phyloP scores from a whole-genome alignment of 2,329 filamentous ascomycete species.

The Alternaria atra region DNA sequence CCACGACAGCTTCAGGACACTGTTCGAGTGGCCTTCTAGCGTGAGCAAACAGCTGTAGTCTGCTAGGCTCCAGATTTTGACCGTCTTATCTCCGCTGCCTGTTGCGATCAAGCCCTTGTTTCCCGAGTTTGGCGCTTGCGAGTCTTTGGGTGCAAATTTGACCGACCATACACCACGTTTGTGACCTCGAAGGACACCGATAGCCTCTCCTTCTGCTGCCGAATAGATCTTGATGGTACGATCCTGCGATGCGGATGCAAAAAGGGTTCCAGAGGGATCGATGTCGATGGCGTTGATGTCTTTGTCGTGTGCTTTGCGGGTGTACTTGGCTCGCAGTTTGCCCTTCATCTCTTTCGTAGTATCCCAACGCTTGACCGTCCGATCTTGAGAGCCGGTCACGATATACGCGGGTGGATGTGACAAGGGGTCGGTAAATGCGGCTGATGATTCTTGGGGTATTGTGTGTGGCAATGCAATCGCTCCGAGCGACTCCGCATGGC shows the following conservation, averaged over 20 bases:
- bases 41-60: conserved; percentile 94
- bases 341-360: conserved; percentile 63
- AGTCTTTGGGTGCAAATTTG: conserved; percentile 82
- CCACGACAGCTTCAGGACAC: conserved; percentile 93
- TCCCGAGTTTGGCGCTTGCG: conserved; percentile 66
- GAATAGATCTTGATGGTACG: conserved; percentile 98
- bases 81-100: conserved; percentile 93
- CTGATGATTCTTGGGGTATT: conserved; percentile 72
- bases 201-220: conserved; percentile 84
- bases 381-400: conserved; percentile 92
- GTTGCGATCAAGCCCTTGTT: conserved; percentile 86
- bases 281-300: conserved; percentile 96
- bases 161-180: conserved; percentile 96
- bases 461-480: conserved; percentile 84
- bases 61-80: conserved; percentile 91
- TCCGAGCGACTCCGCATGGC: conserved; percentile 92
- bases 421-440: conserved; percentile 76
- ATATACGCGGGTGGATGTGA: conserved; percentile 84
- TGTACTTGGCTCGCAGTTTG: conserved; percentile 76
- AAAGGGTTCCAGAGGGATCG: conserved; percentile 76
- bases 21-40: conserved; percentile 96
- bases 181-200: conserved; percentile 91
- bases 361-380: conserved; percentile 95
- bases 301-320: conserved; percentile 96
- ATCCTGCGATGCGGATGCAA: conserved; percentile 96